Base-by-base conservation (phyloP, 768 basidiomycete genomes). In the Pisolithus orientalis region DNA sequence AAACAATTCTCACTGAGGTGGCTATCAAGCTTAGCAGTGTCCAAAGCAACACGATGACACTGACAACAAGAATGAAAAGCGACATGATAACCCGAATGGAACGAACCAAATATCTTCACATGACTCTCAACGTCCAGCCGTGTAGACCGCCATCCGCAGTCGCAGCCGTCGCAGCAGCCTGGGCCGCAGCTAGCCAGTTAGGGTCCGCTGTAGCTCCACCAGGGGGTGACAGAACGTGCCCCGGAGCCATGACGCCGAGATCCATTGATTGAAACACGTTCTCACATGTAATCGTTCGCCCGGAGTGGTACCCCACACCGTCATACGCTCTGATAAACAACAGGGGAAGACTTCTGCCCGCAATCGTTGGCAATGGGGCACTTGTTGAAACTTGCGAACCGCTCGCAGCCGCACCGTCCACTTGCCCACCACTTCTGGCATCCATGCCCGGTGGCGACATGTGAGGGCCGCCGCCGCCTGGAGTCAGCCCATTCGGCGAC, bases 271-370 rank as follows among this genome's bases (percentile, higher is more conserved):
- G 82, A 67, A 89, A 87, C 16, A 87, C 79, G 62, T 87, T 87
- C 65, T 92, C 90, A 63, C 87, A 88, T 16, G 87, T 79, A 53
- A 93, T 82, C 40, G 85, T 87, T 56, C 89, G 80, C 37, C 90
- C 90, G 21, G 91, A 91, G 65, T 91, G 88, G 65, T 91, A 93
- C 4, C 90, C 90, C 29, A 92, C 83, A n/a, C 91, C 89, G 59
- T 93, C 90, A 39, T 74, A 79, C 14, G 85, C 74, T 31, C 90
- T 82, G 52, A 93, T 90, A 64, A 93, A 92, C 38, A 93, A 65
- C 58, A 93, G 63, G 0, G 90, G 90, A 5, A 93, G 73, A 57
- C 77, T 87, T 49, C 85, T 80, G 7, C 85, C 84, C 3, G 80
- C 65, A 45, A 89, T 79, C n/a, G 80, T 71, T 29, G 80, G 62